Percentiles rank a stretch among this genome's conserved stretches.
Evolutionary conservation across 2,329 filamentous ascomycete species (phyloP).

Genomic region (Colletotrichum sp.): DNA sequence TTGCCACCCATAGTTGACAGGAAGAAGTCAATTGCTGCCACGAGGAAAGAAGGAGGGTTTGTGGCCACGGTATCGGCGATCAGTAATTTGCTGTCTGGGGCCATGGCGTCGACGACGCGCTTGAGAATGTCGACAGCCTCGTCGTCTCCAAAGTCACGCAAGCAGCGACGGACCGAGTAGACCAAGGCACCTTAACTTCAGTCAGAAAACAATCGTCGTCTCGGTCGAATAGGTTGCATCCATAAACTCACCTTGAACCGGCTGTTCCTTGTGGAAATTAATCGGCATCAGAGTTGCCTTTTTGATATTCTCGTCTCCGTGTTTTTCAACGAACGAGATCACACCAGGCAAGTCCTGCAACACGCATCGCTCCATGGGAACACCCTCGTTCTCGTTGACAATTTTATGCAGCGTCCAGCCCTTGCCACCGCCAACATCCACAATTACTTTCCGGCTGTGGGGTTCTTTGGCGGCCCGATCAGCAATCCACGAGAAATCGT

Average conservation of each 20-base stretch:
- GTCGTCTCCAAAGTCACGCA: constrained; percentile 40
- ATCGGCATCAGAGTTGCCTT: constrained; percentile 16
- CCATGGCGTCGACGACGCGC: constrained; percentile 30
- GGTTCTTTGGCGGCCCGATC: background rate
- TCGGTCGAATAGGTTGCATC: background rate
- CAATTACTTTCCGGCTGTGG: constrained; percentile 24
- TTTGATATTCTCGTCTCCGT: background rate
- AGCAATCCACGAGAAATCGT: constrained; percentile 33
- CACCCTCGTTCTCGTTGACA: background rate
- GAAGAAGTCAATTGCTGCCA: constrained; percentile 28
- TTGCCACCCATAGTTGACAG: constrained; percentile 35
- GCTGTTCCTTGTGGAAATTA: constrained; percentile 23
- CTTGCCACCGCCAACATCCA: constrained; percentile 36
- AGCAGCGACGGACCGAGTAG: constrained; percentile 37
- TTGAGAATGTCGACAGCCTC: constrained; percentile 32
- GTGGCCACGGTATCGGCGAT: constrained; percentile 33
- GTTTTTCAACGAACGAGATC: background rate
- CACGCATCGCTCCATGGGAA: background rate
- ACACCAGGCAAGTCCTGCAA: constrained; percentile 23
- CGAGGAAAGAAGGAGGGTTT: constrained; percentile 24
- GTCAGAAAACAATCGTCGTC: background rate
- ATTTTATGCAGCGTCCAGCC: constrained; percentile 24
- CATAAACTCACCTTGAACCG: constrained; percentile 7
- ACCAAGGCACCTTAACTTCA: constrained; percentile 31
- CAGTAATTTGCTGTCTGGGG: constrained; percentile 32